Base-by-base conservation (phyloP, 805 yeast genomes). In the Vanderwaltozyma verrucispora region DNA sequence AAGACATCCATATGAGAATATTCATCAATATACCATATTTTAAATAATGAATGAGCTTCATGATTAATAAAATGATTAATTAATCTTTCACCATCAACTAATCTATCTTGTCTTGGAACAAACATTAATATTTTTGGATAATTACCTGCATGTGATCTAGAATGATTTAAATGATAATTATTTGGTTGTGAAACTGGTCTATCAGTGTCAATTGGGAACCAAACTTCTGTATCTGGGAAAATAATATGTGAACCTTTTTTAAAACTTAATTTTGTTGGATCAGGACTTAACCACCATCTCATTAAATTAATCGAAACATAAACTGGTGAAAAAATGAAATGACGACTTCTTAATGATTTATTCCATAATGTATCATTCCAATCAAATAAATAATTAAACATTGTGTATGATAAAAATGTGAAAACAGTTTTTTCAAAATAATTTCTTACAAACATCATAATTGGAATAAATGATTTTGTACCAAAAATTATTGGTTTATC, bases 1-100 rank as follows among this genome's bases (percentile, higher is more conserved):
- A 88, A 64, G 1, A 87, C 95, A 59, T 89, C 98, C 36, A 89
- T 62, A 59, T 89, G 98, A 14, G 87, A 75, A 56, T 89, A 89
- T 9, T 68, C 71, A 0, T 73, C 71, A 5, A 89, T 50, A 24
- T 49, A 52, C 46, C 60, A 53, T 16, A 58, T 53, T 15, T 56
- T 54, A 45, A 49, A 63, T 16, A 50, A 32, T 2, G 45, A 45
- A 12, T 50, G 50, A 12, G 53, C 51, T 59, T 89, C 97, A 42
- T 67, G 65, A 28, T 67, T 60, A 14, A 65, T 58, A 60, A 89
- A 68, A 50, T 89, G 88, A 15, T 75, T 62, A 10, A 77, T 64
- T 26, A 92, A 68, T 38, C 75, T 59, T 24, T 68, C 68, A 0
- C 94, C 92, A 56, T 84, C 80, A 9, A 89, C 96, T 27, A 92